phyloP scores from a whole-genome alignment of 176 grass and related monocot species.

The Dendrocalamus sinicus region DNA sequence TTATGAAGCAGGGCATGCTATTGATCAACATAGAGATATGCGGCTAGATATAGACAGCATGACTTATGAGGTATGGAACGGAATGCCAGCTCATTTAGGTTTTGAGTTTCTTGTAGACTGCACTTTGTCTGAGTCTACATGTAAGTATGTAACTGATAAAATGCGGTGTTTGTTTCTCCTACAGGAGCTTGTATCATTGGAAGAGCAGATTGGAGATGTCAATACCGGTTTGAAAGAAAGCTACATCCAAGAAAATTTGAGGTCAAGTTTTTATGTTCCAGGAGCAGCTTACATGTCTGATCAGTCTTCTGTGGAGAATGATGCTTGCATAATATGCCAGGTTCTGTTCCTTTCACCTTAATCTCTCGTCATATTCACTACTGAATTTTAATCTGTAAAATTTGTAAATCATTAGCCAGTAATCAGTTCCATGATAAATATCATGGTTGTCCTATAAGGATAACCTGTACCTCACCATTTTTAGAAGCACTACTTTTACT shows the following conservation, averaged over 20 bases:
- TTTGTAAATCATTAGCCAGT: slow-evolving; percentile 6
- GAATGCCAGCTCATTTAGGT: slow-evolving; percentile 12
- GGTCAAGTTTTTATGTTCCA: slow-evolving; percentile 30
- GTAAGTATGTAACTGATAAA: slow-evolving; percentile 37
- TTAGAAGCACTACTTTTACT: slow-evolving; percentile 28
- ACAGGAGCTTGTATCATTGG: slow-evolving; percentile 72
- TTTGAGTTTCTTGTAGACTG: background rate
- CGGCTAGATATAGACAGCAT: slow-evolving; percentile 66
- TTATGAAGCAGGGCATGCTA: slow-evolving; percentile 40
- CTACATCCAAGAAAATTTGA: slow-evolving; percentile 60
- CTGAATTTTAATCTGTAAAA: background rate
- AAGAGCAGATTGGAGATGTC: slow-evolving; percentile 72
- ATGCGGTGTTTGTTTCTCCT: background rate
- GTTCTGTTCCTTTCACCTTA: slow-evolving; percentile 41
- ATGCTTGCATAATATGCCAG: slow-evolving; percentile 77
- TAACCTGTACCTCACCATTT: background rate
- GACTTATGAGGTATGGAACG: slow-evolving; percentile 61
- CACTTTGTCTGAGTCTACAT: background rate
- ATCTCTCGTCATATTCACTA: slow-evolving; percentile 21
- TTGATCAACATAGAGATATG: slow-evolving; percentile 69
- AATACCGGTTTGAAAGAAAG: slow-evolving; percentile 64
- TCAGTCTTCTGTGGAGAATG: slow-evolving; percentile 49
- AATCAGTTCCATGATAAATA: slow-evolving; percentile 24
- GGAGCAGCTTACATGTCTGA: slow-evolving; percentile 36
- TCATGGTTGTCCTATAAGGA: background rate